These are phyloP conservation scores for Penicillium sp. DNA, from an alignment of 2,329 filamentous ascomycete genomes.

Conservation along the genomic window DNA sequence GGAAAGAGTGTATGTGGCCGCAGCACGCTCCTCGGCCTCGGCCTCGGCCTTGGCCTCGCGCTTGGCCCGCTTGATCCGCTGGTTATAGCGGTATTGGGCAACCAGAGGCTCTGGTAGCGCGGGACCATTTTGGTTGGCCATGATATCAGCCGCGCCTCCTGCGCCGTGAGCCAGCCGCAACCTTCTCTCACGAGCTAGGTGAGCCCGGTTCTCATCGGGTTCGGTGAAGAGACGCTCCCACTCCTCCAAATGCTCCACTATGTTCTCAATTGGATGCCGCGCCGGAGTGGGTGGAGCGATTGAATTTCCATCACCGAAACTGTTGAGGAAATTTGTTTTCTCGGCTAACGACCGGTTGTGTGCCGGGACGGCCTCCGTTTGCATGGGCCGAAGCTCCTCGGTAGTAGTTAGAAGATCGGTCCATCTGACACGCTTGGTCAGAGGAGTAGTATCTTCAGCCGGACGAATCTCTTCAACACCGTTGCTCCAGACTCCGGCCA, in stretches of 20 bases:
- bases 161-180: not conserved
- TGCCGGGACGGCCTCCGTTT: not conserved
- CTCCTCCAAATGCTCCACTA: not conserved
- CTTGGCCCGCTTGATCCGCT: not conserved
- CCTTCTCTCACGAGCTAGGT: not conserved
- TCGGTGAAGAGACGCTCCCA: constrained; percentile 1
- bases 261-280: not conserved
- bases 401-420: not conserved
- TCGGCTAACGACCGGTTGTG: not conserved
- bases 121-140: not conserved
- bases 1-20: no score
- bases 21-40: not conserved
- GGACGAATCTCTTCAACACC: not conserved
- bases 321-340: not conserved
- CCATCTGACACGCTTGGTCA: constrained; percentile 24
- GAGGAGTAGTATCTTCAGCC: not conserved
- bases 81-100: not conserved
- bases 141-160: not conserved
- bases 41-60: not conserved
- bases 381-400: not conserved
- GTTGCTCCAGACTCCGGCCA: constrained; percentile 40
- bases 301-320: not conserved
- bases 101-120: not conserved
- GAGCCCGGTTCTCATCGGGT: not conserved
- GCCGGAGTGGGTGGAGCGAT: not conserved